A percentile compares a stretch with the other conserved stretches of the same genome.
Evolutionary conservation across 371 early-diverging fungal genomes (phyloP).

Genomic region (Zychaea mexicana): DNA sequence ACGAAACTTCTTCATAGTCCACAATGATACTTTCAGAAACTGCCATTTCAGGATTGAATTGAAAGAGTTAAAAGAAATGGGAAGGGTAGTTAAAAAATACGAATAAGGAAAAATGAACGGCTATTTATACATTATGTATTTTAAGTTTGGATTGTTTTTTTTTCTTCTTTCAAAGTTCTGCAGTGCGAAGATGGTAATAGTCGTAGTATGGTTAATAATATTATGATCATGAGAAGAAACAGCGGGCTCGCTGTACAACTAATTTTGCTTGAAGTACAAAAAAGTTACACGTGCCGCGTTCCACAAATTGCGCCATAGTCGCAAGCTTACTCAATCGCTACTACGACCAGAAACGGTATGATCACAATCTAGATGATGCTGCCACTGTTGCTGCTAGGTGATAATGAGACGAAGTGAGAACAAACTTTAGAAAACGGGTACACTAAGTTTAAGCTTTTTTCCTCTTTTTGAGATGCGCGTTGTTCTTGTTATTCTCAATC

Average conservation of each 20-base stretch:
- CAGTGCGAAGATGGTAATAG: no score
- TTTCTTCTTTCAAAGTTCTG: not conserved
- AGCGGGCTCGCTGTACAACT: no score
- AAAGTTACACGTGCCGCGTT: not conserved
- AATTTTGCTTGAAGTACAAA: not conserved
- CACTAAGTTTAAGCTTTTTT: no score
- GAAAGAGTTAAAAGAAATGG: not conserved
- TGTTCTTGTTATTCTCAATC: no score
- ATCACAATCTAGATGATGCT: no score
- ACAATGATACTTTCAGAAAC: constrained; percentile 29
- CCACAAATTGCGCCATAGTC: constrained; percentile 5
- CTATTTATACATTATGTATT: not conserved
- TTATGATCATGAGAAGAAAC: not conserved
- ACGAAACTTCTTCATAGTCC: constrained; percentile 32
- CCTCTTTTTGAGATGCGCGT: no score
- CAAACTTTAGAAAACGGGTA: no score
- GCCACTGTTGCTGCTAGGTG: no score
- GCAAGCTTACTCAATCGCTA: not conserved
- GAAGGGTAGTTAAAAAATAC: not conserved
- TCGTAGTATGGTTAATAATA: not conserved
- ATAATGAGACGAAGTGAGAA: no score
- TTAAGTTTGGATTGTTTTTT: not conserved
- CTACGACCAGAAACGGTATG: no score
- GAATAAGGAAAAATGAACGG: not conserved
- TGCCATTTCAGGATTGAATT: not conserved